Percentiles rank a stretch among this genome's conserved stretches.
Evolutionary conservation across 805 yeast genomes (phyloP).

Genomic region (Saccharomycopsis vini): DNA sequence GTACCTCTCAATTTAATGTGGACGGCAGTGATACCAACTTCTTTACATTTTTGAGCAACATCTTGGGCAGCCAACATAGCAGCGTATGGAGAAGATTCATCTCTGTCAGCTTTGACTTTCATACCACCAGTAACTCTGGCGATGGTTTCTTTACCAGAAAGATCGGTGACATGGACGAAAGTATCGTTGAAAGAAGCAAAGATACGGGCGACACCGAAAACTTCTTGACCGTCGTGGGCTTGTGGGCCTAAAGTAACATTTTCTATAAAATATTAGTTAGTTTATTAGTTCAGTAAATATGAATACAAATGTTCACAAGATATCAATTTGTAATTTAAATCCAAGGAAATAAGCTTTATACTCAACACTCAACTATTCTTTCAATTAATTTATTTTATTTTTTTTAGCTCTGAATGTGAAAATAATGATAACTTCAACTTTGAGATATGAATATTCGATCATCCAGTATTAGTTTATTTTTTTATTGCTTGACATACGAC

Average conservation of each 20-base stretch:
- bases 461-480: no score
- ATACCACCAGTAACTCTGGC: conserved; percentile 99
- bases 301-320: no score
- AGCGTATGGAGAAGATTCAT: conserved; percentile 99
- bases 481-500: no score
- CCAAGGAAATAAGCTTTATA: no score
- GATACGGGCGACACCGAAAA: conserved; percentile 99
- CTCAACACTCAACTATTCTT: no score
- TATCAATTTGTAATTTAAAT: no score
- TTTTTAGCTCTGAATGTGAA: no score
- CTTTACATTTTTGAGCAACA: conserved; percentile 97
- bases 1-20: conserved; percentile 99
- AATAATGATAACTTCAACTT: no score
- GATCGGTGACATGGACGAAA: conserved; percentile 98
- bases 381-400: no score
- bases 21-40: conserved; percentile 99
- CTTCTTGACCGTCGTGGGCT: conserved; percentile 96
- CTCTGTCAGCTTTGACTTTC: conserved; percentile 99
- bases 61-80: conserved; percentile 99
- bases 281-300: no score
- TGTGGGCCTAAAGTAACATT: conserved; percentile 70
- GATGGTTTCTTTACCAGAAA: conserved; percentile 99
- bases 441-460: no score
- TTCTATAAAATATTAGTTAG: conserved; percentile 27
- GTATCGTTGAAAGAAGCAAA: conserved; percentile 99